These are phyloP conservation scores for Pyrus communis DNA, from an alignment of 306 rosid genomes.

Conservation along the genomic window DNA sequence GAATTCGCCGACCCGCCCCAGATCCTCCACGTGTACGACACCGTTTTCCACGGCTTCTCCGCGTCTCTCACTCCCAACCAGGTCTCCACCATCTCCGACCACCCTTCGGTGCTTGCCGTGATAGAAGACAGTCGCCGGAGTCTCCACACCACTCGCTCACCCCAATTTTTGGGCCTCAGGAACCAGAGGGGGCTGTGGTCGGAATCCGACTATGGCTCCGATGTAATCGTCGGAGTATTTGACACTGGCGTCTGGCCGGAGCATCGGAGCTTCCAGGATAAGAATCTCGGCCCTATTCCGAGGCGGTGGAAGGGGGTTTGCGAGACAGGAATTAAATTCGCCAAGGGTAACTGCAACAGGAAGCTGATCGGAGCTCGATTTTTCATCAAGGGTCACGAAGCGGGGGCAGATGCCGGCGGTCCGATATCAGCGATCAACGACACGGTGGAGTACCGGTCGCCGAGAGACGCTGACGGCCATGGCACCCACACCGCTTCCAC, in stretches of 20 bases:
- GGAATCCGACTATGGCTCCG: slow-evolving; percentile 84
- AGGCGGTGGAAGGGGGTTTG: slow-evolving; percentile 77
- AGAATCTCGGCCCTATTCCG: slow-evolving; percentile 66
- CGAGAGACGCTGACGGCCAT: slow-evolving; percentile 90
- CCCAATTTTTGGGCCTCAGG: slow-evolving; percentile 82
- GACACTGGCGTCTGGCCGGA: slow-evolving; percentile 94
- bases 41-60: slow-evolving; percentile 85
- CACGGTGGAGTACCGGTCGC: slow-evolving; percentile 69
- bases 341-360: slow-evolving; percentile 46
- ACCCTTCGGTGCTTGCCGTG: slow-evolving; percentile 66
- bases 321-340: slow-evolving; percentile 52
- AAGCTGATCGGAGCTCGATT: slow-evolving; percentile 75
- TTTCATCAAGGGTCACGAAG: slow-evolving; percentile 77
- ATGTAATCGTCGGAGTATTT: slow-evolving; percentile 66
- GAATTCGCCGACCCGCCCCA: slow-evolving; percentile 48
- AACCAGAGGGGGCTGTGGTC: slow-evolving; percentile 94
- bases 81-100: slow-evolving; percentile 26
- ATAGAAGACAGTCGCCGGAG: slow-evolving; percentile 64
- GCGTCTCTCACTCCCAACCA: slow-evolving; percentile 46
- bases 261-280: slow-evolving; percentile 68
- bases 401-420: slow-evolving; percentile 37
- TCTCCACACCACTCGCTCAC: slow-evolving; percentile 93
- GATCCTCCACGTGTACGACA: slow-evolving; percentile 66
- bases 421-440: slow-evolving; percentile 51
- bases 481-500: slow-evolving; percentile 95